Conservation (phyloP, 106 monocot genomes). For the Platanthera guangdongensis region DNA sequence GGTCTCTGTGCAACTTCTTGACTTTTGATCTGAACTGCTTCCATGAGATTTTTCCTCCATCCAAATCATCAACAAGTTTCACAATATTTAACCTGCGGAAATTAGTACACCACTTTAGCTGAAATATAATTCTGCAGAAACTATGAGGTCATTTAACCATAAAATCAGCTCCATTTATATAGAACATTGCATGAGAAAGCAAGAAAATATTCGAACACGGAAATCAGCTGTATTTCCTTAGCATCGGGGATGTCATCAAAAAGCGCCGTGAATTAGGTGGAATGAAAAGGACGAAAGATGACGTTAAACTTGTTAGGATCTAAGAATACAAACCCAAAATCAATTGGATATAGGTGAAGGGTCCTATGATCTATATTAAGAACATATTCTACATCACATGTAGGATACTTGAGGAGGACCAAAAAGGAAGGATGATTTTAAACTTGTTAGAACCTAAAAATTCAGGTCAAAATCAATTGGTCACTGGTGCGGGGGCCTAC, state of each 20-base stretch:
- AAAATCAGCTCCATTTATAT: not conserved
- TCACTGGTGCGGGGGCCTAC: no score
- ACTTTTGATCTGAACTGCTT: conserved; percentile 72
- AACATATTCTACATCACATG: no score
- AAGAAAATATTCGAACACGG: no score
- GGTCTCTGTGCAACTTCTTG: conserved; percentile 48
- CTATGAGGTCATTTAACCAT: not conserved
- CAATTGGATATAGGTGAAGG: no score
- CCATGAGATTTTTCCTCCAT: conserved; percentile 63
- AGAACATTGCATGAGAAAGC: not conserved
- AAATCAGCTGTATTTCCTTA: not conserved
- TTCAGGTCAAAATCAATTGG: no score
- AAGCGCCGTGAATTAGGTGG: not conserved
- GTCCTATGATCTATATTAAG: no score
- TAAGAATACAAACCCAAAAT: no score
- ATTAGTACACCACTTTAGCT: not conserved
- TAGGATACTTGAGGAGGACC: no score
- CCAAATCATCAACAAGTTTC: conserved; percentile 59
- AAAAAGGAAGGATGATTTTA: no score
- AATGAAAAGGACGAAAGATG: not conserved
- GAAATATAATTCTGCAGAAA: not conserved
- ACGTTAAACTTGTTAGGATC: no score
- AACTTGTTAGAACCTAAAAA: no score
- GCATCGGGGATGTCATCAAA: not conserved
- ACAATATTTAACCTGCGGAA: conserved; percentile 55